Percentiles rank a stretch among this genome's conserved stretches.
Conservation (phyloP, 2,329 filamentous ascomycete genomes). For the Chaetomium sp. region DNA sequence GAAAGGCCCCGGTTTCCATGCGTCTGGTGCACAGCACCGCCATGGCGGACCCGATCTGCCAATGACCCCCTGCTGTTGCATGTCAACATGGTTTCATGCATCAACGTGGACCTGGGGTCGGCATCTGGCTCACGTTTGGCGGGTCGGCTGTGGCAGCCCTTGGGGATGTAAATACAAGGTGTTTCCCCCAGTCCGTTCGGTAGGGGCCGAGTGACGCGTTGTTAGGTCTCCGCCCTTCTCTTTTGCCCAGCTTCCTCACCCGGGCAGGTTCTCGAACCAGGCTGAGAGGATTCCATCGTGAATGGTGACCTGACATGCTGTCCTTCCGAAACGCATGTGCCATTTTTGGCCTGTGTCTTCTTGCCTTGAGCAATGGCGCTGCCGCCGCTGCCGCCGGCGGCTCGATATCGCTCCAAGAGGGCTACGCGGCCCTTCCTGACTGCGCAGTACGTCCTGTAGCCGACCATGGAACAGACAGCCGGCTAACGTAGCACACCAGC, state of each 20-base stretch:
- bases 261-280: slow-evolving; percentile 8
- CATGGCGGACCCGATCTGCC: background rate
- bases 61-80: slow-evolving; percentile 2
- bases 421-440: slow-evolving; percentile 10
- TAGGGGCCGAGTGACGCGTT: slow-evolving; percentile 1
- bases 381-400: slow-evolving; percentile 5
- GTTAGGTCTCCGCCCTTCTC: slow-evolving; percentile 3
- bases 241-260: background rate
- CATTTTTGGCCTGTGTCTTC: slow-evolving; percentile 28
- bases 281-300: slow-evolving; percentile 9
- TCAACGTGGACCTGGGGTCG: slow-evolving; percentile 16
- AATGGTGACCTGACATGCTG: slow-evolving; percentile 27
- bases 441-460: slow-evolving; percentile 24
- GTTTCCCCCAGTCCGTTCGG: background rate
- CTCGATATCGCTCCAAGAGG: slow-evolving; percentile 19
- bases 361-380: slow-evolving; percentile 14
- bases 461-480: background rate
- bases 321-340: slow-evolving; percentile 20
- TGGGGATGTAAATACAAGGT: slow-evolving; percentile 17
- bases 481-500: slow-evolving; percentile 12
- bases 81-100: slow-evolving; percentile 8
- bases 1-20: background rate
- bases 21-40: background rate
- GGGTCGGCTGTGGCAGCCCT: background rate
- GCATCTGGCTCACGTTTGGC: background rate